Evolutionary conservation across 208 protist species (phyloP), one percentile per base, ranked within the genome.

Genomic region (Acanthamoeba culbertsoni): DNA sequence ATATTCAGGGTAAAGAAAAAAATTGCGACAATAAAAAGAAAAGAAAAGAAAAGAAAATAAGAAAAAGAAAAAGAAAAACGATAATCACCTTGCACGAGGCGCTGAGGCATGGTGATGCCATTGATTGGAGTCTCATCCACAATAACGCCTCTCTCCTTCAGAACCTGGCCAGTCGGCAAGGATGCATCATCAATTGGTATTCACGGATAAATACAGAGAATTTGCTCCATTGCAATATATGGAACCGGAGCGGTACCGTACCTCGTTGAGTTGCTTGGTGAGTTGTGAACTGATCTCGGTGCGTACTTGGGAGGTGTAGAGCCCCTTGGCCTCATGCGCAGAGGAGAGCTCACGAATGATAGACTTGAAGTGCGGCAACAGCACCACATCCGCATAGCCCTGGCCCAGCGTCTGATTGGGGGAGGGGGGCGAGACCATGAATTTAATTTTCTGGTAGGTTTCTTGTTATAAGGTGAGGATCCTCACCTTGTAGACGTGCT

Each of bases 61-160:
- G 62, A 7, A n/a, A 73, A 7, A 73, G 8, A 37, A 28, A 73
- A 14, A 73, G 62, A 73, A 73, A n/a, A 7, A n/a, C 10, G 62
- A 26, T 12, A 73, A 37, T 48, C 73, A 92, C 65, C 51, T 31
- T 84, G 48, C 26, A 86, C 77, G 2, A 94, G 63, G 40, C 57
- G 82, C 20, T 53, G 28, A 14, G 92, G 92, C 57, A 94, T 71
- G 18, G 28, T 94, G n/a, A 94, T 65, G 1, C 59, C 92, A 23
- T 91, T 94, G 37, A 94, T 71, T 23, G 77, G 55, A 1, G 77
- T 86, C 33, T 94, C 92, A 7, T 94, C 92, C 28, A 94, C 42
- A 16, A 94, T 37, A 28, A 94, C 53, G 42, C 92, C 92, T 6
- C 92, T 90, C 45, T 92, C 86, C 10, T 73, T 73, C 12, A 86